Conservation (phyloP, 108 stramenopile genomes). For the Conticribra guillardii region DNA sequence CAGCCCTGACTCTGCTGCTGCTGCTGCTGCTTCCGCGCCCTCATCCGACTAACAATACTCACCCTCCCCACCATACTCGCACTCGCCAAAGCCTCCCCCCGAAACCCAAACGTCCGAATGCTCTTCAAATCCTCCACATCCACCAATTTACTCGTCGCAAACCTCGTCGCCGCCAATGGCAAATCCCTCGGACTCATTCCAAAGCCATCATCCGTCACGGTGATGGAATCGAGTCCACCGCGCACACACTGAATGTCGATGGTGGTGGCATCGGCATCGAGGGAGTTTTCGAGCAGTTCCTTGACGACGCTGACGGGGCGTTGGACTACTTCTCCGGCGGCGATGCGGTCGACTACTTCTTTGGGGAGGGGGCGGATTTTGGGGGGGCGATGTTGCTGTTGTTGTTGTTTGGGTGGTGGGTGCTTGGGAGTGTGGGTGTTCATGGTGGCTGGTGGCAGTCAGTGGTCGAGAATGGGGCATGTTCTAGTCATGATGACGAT, state of each 20-base stretch:
- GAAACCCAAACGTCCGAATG: constrained; percentile 94
- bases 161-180: constrained; percentile 88
- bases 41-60: constrained; percentile 48
- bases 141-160: constrained; percentile 94
- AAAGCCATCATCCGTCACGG: constrained; percentile 75
- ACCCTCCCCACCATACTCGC: constrained; percentile 76
- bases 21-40: constrained; percentile 7
- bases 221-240: constrained; percentile 19
- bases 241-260: constrained; percentile 28
- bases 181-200: constrained; percentile 79
- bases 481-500: no score
- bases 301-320: constrained; percentile 93
- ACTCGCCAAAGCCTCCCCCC: constrained; percentile 94
- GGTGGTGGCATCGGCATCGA: constrained; percentile 81
- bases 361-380: constrained; percentile 77
- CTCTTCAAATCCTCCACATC: constrained; percentile 83
- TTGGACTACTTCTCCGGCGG: constrained; percentile 99
- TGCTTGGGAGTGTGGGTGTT: no score
- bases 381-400: no score
- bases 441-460: no score
- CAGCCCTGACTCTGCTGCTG: neutral
- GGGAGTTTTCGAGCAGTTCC: constrained; percentile 96
- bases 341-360: constrained; percentile 94
- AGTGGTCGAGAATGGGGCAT: no score
- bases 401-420: no score